phyloP scores from a whole-genome alignment of 2,329 filamentous ascomycete species.

The Aspergillus sp. region DNA sequence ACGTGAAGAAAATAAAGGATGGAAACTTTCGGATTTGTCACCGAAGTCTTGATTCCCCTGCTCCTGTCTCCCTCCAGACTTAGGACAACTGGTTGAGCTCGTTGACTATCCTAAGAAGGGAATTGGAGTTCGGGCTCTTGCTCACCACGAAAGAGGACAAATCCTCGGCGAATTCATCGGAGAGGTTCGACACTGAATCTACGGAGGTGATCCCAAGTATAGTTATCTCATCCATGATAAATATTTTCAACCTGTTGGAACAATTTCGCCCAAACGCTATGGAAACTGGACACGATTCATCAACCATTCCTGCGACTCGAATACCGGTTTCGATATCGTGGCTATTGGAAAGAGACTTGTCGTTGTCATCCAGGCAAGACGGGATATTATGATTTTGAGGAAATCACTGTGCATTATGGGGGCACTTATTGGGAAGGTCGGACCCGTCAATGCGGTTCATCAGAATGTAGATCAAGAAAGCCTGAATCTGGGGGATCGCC shows the following conservation, averaged over 20 bases:
- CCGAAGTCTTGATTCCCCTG: not conserved
- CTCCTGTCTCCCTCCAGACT: not conserved
- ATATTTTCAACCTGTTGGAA: not conserved
- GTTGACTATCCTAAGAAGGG: conserved; percentile 22
- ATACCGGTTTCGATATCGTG: conserved; percentile 10
- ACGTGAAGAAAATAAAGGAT: conserved; percentile 8
- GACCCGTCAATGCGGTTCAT: conserved; percentile 7
- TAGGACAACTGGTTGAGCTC: conserved; percentile 23
- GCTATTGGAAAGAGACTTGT: conserved; percentile 15
- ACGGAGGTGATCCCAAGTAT: conserved; percentile 12
- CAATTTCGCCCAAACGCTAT: conserved; percentile 12
- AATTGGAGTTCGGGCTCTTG: conserved; percentile 24
- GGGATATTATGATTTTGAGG: conserved; percentile 27
- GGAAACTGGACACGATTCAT: conserved; percentile 33
- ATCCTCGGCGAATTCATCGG: conserved; percentile 22
- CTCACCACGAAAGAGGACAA: conserved; percentile 16
- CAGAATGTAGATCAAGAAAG: conserved; percentile 1
- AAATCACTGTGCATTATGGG: conserved; percentile 30
- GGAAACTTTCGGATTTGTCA: conserved; percentile 15
- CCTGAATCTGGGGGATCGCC: not conserved
- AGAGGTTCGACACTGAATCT: conserved; percentile 8
- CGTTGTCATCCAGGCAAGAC: conserved; percentile 14
- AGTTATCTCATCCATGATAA: conserved; percentile 4
- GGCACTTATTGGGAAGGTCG: conserved; percentile 18
- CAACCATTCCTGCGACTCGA: conserved; percentile 30